These are phyloP conservation scores for Cryptococcus floricola DNA, from an alignment of 1,284 basidiomycete genomes.

Conservation along the genomic window DNA sequence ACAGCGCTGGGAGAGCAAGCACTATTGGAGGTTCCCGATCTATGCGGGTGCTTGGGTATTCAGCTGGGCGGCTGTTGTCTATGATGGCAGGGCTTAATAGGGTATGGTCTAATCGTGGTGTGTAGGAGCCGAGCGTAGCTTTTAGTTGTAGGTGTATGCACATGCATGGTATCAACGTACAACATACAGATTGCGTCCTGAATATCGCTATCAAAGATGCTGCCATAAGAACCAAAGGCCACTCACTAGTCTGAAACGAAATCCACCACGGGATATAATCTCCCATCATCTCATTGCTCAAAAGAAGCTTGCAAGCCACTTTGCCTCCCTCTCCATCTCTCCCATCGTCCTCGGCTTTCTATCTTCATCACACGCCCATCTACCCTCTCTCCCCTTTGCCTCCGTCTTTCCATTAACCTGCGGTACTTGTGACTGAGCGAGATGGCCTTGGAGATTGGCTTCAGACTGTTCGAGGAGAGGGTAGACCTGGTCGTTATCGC, in stretches of 20 bases:
- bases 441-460: slow-evolving; percentile 23
- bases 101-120: no score
- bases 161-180: neutral
- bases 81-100: slow-evolving; percentile 2
- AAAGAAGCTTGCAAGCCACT: slow-evolving; percentile 61
- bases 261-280: no score
- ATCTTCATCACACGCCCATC: slow-evolving; percentile 63
- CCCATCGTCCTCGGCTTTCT: slow-evolving; percentile 61
- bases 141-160: neutral
- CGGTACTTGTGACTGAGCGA: neutral
- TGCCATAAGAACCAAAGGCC: neutral
- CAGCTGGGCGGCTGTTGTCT: slow-evolving; percentile 4
- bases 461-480: slow-evolving; percentile 69
- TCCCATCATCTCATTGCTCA: no score
- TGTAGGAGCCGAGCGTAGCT: no score
- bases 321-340: slow-evolving; percentile 74
- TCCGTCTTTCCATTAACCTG: slow-evolving; percentile 7
- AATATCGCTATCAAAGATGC: no score
- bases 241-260: neutral
- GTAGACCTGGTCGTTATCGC: slow-evolving; percentile 71
- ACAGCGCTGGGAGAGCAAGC: slow-evolving; percentile 19
- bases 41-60: slow-evolving; percentile 10
- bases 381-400: neutral
- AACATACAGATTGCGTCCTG: no score
- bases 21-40: slow-evolving; percentile 12